Base-by-base conservation (phyloP, 306 rosid species). In the Glycyrrhiza uralensis region DNA sequence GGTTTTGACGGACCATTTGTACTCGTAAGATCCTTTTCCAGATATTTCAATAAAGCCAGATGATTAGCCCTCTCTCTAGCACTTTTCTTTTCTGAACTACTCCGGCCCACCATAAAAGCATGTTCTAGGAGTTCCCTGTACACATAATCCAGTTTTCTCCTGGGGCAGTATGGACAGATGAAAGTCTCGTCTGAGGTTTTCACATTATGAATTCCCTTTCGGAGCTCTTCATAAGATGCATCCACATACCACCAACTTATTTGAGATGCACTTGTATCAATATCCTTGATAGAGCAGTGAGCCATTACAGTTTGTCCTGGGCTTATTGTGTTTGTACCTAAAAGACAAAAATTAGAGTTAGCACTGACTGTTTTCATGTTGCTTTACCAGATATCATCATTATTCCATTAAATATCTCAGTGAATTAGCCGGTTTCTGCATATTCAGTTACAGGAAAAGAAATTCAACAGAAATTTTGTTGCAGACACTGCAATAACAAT, bases 101-200 rank as follows among this genome's bases (percentile, higher is more conserved):
- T 95, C 60, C 85, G 92, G 52, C 97, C 96, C 72, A 95, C 96
- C 71, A 87, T 97, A 81, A 90, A 77, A 54, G 99, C 96, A 88
- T 95, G 99, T 63, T 95, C 93, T 61, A 91, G 87, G 71, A 92
- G 85, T n/a, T 95, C 99, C 80, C 82, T 85, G 44, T 81, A 83
- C 20, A 59, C 59, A 80, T 73, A 95, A 64, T 62, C 88, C 9
- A 83, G 76, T 74, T 92, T 95, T 73, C 79, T 88, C 75, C 56
- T 87, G 3, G 87, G 83, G 73, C 97, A 95, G 80, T 84, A 95
- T 10, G 99, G 99, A 81, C 99, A 95, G 69, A 66, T 65, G 75
- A 87, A 88, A 56, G 84, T 77, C 50, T 76, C 91, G 0, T 94
- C 86, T n/a, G 88, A 69, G 54, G 51, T 66, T 89, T 78, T 87